Conservation (phyloP, 192 early-diverging fungal genomes). For the Jimgerdemannia flammicorona region DNA sequence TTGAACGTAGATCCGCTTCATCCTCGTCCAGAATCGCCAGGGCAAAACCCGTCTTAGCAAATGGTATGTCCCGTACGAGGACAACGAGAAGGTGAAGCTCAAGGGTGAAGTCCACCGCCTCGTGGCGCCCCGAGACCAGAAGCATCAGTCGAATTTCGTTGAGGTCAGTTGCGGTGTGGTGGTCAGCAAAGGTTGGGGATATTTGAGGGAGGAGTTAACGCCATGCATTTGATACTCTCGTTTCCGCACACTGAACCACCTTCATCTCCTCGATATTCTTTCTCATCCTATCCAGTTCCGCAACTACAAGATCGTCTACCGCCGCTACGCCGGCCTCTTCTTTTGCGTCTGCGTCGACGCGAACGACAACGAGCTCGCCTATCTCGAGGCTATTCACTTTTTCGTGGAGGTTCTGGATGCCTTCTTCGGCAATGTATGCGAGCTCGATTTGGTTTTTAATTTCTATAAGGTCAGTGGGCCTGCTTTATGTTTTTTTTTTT, state of each 20-base stretch:
- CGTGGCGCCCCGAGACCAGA: slow-evolving; percentile 94
- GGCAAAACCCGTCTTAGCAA: slow-evolving; percentile 97
- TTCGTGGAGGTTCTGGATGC: slow-evolving; percentile 98
- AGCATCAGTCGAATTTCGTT: slow-evolving; percentile 96
- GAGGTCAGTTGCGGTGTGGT: too few species aligned
- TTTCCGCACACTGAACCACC: slow-evolving; percentile 1
- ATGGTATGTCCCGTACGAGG: slow-evolving; percentile 94
- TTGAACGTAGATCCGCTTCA: slow-evolving; percentile 85
- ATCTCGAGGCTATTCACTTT: slow-evolving; percentile 96
- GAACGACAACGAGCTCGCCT: slow-evolving; percentile 96
- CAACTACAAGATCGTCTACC: slow-evolving; percentile 97
- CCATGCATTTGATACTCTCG: not conserved
- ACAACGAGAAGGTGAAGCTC: slow-evolving; percentile 91
- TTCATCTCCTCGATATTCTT: not conserved
- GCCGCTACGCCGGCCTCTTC: slow-evolving; percentile 97
- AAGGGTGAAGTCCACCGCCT: slow-evolving; percentile 95
- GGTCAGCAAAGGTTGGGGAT: too few species aligned
- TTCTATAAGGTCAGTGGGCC: slow-evolving; percentile 72
- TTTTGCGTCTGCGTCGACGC: slow-evolving; percentile 99
- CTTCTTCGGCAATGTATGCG: slow-evolving; percentile 98
- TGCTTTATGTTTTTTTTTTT: not conserved
- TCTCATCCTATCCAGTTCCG: slow-evolving; percentile 70
- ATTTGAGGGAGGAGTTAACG: too few species aligned
- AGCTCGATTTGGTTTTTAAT: slow-evolving; percentile 98
- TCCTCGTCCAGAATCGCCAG: slow-evolving; percentile 97